Evolutionary conservation across 1,284 basidiomycete species (phyloP), one percentile per base, ranked within the genome.

Genomic region (Golubevia sp.): DNA sequence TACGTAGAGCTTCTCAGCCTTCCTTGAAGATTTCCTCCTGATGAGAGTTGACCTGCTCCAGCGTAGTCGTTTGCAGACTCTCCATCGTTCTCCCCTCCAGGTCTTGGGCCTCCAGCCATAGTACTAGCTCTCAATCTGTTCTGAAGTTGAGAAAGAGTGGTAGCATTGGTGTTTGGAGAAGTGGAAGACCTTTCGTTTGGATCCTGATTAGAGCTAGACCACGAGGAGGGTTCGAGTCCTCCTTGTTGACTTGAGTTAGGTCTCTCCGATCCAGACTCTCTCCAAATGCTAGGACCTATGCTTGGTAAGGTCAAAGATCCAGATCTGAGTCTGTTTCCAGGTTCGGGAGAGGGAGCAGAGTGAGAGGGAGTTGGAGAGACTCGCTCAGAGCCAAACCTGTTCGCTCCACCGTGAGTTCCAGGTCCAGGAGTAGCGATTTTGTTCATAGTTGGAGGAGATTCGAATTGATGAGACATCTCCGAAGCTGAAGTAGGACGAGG

Each of bases 261-360:
- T 18, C 18, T 53, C 24, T 53, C 27, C 18, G 51, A 15, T 25
- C 51, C 24, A 25, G 27, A 30, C 20, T 30, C 24, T 30, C 27
- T 25, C 24, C 24, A 30, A n/a, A 53, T 53, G 51, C 24, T 25
- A 15, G 51, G 27, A 25, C 74, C 70, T 23, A 67, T 55, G 38
- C 64, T 50, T 20, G 71, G 66, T 1, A 68, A 27, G 3, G 68
- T 71, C 34, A 73, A 63, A 1, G 71, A 73, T 44, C 73, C 70
- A 11, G 74, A 74, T 6, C 74, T 62, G 18, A 72, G 52, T 1
- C 72, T 56, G 44, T 63, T 58, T 53, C 51, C 13, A 53, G 51
- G 24, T 53, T 30, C 13, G n/a, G 27, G 27, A 11, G 24, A 7
- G n/a, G 20, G 11, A 15, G 13, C 24, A 25, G 51, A 30, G 20